Evolutionary conservation across 352 stramenopile species (phyloP).

Genomic region (Elongisporangium prolatum): DNA sequence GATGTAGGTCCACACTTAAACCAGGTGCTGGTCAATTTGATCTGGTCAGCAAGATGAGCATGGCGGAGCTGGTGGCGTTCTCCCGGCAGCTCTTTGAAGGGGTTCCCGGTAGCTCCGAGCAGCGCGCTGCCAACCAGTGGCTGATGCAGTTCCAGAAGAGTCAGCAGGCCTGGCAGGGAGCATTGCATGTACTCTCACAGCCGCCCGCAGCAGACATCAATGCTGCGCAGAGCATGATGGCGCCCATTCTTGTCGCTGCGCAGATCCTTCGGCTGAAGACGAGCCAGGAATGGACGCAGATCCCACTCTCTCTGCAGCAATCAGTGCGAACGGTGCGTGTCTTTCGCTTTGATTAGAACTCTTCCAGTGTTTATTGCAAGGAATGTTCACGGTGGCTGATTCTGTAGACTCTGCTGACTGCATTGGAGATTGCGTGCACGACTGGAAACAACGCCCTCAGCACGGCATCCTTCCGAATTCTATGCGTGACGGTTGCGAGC

Average conservation of each 20-base stretch:
- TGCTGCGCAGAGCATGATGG: constrained; percentile 13
- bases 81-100: constrained; percentile 67
- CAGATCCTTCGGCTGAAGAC: constrained; percentile 72
- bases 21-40: not conserved
- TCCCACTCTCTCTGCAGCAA: constrained; percentile 27
- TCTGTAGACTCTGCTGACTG: constrained; percentile 38
- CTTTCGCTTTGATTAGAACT: not conserved
- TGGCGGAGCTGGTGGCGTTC: constrained; percentile 46
- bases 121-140: constrained; percentile 61
- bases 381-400: not conserved
- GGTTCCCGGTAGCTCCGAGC: constrained; percentile 38
- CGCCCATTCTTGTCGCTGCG: constrained; percentile 53
- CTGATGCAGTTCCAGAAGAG: constrained; percentile 59
- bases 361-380: constrained; percentile 2
- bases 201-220: constrained; percentile 13
- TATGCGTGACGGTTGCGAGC: constrained; percentile 40
- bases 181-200: constrained; percentile 48
- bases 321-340: constrained; percentile 37
- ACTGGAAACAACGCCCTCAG: constrained; percentile 13
- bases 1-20: not conserved
- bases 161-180: constrained; percentile 49
- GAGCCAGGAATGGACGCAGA: constrained; percentile 36
- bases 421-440: constrained; percentile 29
- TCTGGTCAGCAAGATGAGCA: constrained; percentile 12
- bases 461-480: constrained; percentile 25